Evolutionary conservation across 768 basidiomycete genomes (phyloP), one percentile per base, ranked within the genome.

Genomic region (Lentinus tigrinus): DNA sequence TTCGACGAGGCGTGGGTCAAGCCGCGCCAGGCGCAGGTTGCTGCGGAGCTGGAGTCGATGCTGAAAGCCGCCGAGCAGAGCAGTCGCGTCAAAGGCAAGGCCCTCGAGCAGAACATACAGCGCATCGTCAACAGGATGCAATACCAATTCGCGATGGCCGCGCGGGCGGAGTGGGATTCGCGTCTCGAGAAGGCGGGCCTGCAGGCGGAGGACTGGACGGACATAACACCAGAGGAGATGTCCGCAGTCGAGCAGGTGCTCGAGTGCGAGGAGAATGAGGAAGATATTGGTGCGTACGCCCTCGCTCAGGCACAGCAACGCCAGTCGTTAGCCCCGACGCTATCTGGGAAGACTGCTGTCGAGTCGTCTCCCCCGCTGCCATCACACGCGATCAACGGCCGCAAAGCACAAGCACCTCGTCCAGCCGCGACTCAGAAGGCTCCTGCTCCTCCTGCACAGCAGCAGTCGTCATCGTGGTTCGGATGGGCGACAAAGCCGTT

Each of bases 141-240:
- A 14, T 55, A 53, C 27, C 53, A 58, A 9, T 58, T 62, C 16
- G 61, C 51, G 9, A 44, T 56, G 11, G 57, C 56, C 4, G 61
- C 61, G 1, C 53, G 53, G 19, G 54, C 37, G 4, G 62, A 63
- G 52, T 63, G 62, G 62, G 58, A 63, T 2, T 21, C 50, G 16
- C 57, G 62, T 17, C 52, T 63, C 11, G 38, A 23, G 6, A 52
- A 56, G 40, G 57, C 54, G 3, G 51, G 52, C n/a, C 51, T 63
- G 4, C 57, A 57, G n/a, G 54, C 58, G 27, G 62, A 63, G 36
- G 62, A 58, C 23, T 63, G 62, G 62, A 42, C 37, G 19, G 62
- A 63, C 34, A 63, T 63, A 39, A 63, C 62, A 6, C 16, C 31
- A 0, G 44, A 54, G 16, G 62, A 63, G 57, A 59, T 59, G 62